phyloP scores from a whole-genome alignment of 2,329 filamentous ascomycete genomes.

The Aspergillus candidus region DNA sequence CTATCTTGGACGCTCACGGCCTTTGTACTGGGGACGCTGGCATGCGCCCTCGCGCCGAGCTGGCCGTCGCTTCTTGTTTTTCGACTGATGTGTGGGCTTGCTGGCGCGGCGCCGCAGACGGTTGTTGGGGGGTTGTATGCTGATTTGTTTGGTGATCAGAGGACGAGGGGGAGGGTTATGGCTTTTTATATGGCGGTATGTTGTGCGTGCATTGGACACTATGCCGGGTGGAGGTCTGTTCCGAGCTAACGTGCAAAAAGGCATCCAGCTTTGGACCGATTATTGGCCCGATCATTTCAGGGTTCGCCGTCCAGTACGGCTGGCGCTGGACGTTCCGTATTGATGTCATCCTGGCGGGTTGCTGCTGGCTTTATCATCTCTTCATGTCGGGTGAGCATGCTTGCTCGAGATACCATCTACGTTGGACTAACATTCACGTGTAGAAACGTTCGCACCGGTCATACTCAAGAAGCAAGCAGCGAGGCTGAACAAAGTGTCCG shows the following conservation, averaged over 20 bases:
- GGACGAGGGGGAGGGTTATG: constrained; percentile 35
- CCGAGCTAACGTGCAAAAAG: constrained; percentile 4
- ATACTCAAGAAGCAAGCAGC: constrained; percentile 53
- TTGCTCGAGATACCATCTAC: not conserved
- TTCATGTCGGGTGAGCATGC: constrained; percentile 47
- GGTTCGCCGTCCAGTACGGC: constrained; percentile 34
- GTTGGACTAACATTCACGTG: not conserved
- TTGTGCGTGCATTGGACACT: not conserved
- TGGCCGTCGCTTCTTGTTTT: constrained; percentile 39
- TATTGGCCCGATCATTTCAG: constrained; percentile 41
- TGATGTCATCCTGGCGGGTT: constrained; percentile 58
- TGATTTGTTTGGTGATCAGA: constrained; percentile 38
- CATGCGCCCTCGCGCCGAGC: constrained; percentile 38
- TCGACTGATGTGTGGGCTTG: constrained; percentile 37
- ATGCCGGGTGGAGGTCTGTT: not conserved
- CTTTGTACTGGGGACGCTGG: constrained; percentile 37
- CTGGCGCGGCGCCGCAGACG: constrained; percentile 38
- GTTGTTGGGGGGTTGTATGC: constrained; percentile 43
- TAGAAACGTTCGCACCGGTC: constrained; percentile 56
- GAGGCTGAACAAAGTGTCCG: constrained; percentile 52
- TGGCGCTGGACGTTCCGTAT: constrained; percentile 52
- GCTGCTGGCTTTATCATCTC: constrained; percentile 54
- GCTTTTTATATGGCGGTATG: constrained; percentile 38
- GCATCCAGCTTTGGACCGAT: constrained; percentile 38
- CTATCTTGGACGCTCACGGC: constrained; percentile 47